These are phyloP conservation scores for Exophiala aquamarina DNA, from an alignment of 2,329 filamentous ascomycete genomes.

Conservation along the genomic window DNA sequence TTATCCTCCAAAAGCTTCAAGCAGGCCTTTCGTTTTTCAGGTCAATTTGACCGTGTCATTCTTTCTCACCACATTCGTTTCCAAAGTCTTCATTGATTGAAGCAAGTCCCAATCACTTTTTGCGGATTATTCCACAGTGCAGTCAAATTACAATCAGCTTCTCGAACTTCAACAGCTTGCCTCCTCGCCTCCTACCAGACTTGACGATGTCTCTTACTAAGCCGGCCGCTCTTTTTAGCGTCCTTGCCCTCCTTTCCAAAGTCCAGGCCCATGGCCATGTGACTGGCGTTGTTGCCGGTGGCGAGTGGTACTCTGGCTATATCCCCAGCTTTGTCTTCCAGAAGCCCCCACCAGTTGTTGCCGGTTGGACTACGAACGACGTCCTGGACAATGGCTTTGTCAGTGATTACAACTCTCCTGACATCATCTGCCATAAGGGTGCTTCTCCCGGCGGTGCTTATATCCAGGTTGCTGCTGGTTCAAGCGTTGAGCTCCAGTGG, in stretches of 20 bases:
- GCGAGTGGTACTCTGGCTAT: slow-evolving; percentile 40
- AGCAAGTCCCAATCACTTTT: slow-evolving; percentile 12
- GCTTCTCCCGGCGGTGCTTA: slow-evolving; percentile 52
- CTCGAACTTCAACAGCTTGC: not conserved
- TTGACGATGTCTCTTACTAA: slow-evolving; percentile 16
- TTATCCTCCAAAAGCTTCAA: slow-evolving; percentile 15
- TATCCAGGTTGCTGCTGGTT: slow-evolving; percentile 62
- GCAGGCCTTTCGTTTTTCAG: slow-evolving; percentile 24
- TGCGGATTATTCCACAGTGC: slow-evolving; percentile 8
- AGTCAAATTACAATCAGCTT: not conserved
- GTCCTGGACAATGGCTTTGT: slow-evolving; percentile 54
- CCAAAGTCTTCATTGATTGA: slow-evolving; percentile 24
- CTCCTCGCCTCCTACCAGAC: not conserved
- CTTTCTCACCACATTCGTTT: slow-evolving; percentile 19
- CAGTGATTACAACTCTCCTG: slow-evolving; percentile 46
- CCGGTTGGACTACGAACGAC: slow-evolving; percentile 57
- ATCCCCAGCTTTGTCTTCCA: slow-evolving; percentile 39
- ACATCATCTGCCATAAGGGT: slow-evolving; percentile 64
- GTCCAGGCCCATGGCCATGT: slow-evolving; percentile 43
- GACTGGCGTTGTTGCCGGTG: slow-evolving; percentile 38
- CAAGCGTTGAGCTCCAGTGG: slow-evolving; percentile 61
- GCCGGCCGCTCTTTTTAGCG: slow-evolving; percentile 14
- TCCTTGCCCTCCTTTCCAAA: slow-evolving; percentile 35
- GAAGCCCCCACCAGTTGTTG: slow-evolving; percentile 40
- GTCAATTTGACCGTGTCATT: slow-evolving; percentile 20